These are phyloP conservation scores for Solanum dulcamara DNA, from an alignment of 257 asterid species.

Conservation along the genomic window DNA sequence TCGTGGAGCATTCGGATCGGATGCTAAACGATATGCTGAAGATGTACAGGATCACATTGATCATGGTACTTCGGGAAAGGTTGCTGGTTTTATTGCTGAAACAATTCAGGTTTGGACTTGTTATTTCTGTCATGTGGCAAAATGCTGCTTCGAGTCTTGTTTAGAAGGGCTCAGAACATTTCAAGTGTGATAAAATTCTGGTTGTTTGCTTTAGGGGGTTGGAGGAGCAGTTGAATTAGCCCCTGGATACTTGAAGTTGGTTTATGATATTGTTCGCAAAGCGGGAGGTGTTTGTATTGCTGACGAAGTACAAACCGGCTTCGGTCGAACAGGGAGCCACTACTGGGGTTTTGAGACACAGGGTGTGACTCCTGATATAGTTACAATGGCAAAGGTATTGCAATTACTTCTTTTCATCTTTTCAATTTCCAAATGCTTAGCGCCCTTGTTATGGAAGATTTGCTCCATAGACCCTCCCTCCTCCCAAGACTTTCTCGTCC, in stretches of 20 bases:
- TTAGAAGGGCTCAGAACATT: background rate
- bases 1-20: slow-evolving; percentile 82
- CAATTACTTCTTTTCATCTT: background rate
- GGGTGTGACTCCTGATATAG: slow-evolving; percentile 85
- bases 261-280: slow-evolving; percentile 66
- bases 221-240: slow-evolving; percentile 98
- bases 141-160: background rate
- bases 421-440: background rate
- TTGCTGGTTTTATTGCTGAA: slow-evolving; percentile 94
- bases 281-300: slow-evolving; percentile 99
- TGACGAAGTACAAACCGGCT: slow-evolving; percentile 96
- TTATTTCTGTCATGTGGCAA: background rate
- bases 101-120: slow-evolving; percentile 66
- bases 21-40: slow-evolving; percentile 63
- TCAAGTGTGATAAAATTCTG: background rate
- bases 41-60: slow-evolving; percentile 95
- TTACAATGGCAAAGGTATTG: slow-evolving; percentile 95
- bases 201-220: slow-evolving; percentile 57
- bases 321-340: slow-evolving; percentile 92
- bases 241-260: slow-evolving; percentile 85
- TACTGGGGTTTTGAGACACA: slow-evolving; percentile 99
- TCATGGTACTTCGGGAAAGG: slow-evolving; percentile 84
- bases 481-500: background rate
- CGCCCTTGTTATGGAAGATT: background rate
- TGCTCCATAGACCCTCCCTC: background rate